Evolutionary conservation across 331 rosid species (phyloP).

Genomic region (Quercus phellos): DNA sequence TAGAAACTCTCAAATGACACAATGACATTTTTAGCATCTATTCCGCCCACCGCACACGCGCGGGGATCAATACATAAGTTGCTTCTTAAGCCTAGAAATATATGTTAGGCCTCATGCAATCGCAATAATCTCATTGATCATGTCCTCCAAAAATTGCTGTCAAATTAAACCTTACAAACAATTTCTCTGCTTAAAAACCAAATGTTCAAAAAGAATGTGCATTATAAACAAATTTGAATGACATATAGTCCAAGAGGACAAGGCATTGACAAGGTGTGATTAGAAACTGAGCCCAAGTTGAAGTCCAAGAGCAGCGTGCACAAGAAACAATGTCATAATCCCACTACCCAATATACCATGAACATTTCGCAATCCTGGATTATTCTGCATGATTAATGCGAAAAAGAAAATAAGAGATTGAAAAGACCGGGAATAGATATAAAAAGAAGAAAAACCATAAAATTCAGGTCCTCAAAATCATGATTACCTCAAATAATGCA

Average conservation of each 20-base stretch:
- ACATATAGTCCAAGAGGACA: neutral
- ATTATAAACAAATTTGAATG: slow-evolving; percentile 2
- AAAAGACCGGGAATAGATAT: neutral
- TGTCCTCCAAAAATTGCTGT: too few relatives aligned
- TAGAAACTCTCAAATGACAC: too few relatives aligned
- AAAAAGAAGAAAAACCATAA: neutral
- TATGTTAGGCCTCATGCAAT: too few relatives aligned
- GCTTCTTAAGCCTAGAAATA: too few relatives aligned
- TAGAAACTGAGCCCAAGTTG: slow-evolving; percentile 76
- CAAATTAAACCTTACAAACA: too few relatives aligned
- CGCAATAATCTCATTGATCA: too few relatives aligned
- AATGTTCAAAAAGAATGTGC: slow-evolving; percentile 19
- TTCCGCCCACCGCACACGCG: too few relatives aligned
- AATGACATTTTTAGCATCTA: too few relatives aligned
- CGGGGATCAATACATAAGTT: too few relatives aligned
- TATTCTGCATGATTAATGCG: slow-evolving; percentile 50
- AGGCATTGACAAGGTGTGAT: neutral
- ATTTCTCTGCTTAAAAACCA: too few relatives aligned
- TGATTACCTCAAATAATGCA: slow-evolving; percentile 69
- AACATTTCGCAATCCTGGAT: slow-evolving; percentile 67
- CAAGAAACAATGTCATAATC: slow-evolving; percentile 82
- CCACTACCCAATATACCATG: slow-evolving; percentile 92
- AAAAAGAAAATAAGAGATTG: neutral
- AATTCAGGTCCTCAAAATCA: neutral
- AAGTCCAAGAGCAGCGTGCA: slow-evolving; percentile 88